These are phyloP conservation scores for Angomonas deanei DNA, from an alignment of 208 protist genomes.

Conservation along the genomic window DNA sequence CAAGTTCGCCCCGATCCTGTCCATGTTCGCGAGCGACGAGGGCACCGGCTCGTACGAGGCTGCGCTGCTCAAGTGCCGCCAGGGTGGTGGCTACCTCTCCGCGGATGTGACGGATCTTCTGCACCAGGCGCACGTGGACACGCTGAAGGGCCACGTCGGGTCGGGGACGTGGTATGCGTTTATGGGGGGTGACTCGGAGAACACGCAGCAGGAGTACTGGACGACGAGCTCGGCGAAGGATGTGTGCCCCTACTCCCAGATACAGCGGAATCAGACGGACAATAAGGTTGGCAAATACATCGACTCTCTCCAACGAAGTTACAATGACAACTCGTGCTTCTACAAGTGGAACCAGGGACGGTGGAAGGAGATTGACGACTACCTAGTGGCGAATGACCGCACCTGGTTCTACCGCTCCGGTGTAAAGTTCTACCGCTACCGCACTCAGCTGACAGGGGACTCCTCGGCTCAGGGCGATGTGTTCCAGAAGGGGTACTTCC, in stretches of 20 bases:
- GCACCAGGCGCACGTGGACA: slow-evolving; percentile 13
- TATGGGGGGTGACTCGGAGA: slow-evolving; percentile 20
- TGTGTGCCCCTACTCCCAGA: background rate
- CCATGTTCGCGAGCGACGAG: slow-evolving; percentile 13
- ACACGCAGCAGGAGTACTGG: background rate
- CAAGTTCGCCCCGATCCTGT: slow-evolving; percentile 20
- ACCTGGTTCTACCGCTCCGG: slow-evolving; percentile 4
- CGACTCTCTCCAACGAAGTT: background rate
- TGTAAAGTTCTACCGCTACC: slow-evolving; percentile 19
- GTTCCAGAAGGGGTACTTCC: background rate
- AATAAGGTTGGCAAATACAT: background rate
- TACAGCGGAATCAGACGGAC: background rate
- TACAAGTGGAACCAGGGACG: slow-evolving; percentile 43
- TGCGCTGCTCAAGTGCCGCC: slow-evolving; percentile 13
- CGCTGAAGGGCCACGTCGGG: slow-evolving; percentile 9
- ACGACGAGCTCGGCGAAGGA: background rate
- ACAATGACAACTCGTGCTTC: slow-evolving; percentile 12
- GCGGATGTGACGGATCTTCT: slow-evolving; percentile 15
- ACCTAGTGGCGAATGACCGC: slow-evolving; percentile 6
- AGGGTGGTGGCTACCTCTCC: slow-evolving; percentile 22
- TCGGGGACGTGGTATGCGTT: slow-evolving; percentile 24
- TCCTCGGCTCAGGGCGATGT: background rate
- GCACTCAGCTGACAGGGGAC: too few relatives aligned
- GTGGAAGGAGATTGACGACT: slow-evolving; percentile 21
- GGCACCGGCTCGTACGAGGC: slow-evolving; percentile 6